Conservation (phyloP, 805 yeast species). For the Hanseniaspora lachancei region DNA sequence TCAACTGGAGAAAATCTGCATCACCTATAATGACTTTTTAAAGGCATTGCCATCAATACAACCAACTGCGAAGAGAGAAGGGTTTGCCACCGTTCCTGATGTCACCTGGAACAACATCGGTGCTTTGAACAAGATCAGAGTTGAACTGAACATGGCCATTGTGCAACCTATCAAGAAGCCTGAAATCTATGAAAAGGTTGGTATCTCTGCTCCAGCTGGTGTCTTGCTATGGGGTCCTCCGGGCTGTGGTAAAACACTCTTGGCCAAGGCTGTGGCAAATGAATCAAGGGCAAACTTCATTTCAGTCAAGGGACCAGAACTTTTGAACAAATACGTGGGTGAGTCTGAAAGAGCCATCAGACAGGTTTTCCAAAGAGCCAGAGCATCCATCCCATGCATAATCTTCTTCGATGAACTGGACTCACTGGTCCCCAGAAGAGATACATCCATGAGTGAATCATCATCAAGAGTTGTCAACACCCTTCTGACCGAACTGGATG, state of each 20-base stretch:
- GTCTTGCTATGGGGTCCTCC: conserved; percentile 99
- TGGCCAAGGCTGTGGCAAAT: conserved; percentile 96
- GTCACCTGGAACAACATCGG: conserved; percentile 94
- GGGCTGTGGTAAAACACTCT: conserved; percentile 92
- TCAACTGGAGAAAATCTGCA: conserved; percentile 63
- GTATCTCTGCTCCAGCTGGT: conserved; percentile 93
- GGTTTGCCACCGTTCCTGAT: conserved; percentile 96
- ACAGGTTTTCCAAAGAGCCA: conserved; percentile 82
- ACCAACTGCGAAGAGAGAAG: conserved; percentile 96
- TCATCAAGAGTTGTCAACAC: conserved; percentile 92
- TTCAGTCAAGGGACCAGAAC: conserved; percentile 90
- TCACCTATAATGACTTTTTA: conserved; percentile 66
- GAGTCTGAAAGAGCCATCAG: conserved; percentile 89
- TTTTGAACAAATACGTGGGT: conserved; percentile 88
- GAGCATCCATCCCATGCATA: conserved; percentile 87
- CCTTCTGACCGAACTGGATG: conserved; percentile 84
- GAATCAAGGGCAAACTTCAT: conserved; percentile 94
- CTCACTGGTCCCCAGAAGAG: conserved; percentile 91
- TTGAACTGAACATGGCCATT: conserved; percentile 91
- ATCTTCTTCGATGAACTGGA: conserved; percentile 93
- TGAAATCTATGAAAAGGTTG: conserved; percentile 75
- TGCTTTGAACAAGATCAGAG: conserved; percentile 64
- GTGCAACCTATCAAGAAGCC: conserved; percentile 94
- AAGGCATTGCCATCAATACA: conserved; percentile 84
- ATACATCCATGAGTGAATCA: conserved; percentile 72